Percentiles rank a stretch among this genome's conserved stretches.
These are phyloP conservation scores for Aspergillus terreus DNA, from an alignment of 2,329 filamentous ascomycete genomes.

Conservation along the genomic window DNA sequence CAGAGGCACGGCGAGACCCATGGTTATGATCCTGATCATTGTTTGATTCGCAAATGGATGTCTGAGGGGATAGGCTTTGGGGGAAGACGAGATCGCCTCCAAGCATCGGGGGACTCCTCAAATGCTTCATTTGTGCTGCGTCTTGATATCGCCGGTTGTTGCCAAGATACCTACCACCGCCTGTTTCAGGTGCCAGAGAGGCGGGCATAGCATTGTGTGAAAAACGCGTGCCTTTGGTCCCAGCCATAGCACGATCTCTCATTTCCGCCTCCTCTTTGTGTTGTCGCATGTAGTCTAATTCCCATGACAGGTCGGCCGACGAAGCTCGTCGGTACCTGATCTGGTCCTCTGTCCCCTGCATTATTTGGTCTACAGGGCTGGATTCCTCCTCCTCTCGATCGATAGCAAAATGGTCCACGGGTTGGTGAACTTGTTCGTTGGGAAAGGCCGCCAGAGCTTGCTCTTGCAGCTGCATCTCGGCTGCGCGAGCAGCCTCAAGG, in stretches of 20 bases:
- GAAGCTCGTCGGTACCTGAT: constrained; percentile 39
- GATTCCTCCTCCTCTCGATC: constrained; percentile 36
- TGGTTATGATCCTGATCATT: constrained; percentile 55
- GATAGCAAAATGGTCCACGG: constrained; percentile 46
- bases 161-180: too few relatives aligned
- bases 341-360: neutral
- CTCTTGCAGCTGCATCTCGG: constrained; percentile 75
- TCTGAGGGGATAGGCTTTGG: constrained; percentile 75
- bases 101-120: constrained; percentile 76
- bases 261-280: constrained; percentile 65
- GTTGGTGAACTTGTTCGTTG: constrained; percentile 45
- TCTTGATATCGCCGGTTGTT: constrained; percentile 13
- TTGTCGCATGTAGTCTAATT: constrained; percentile 74
- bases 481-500: constrained; percentile 74
- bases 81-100: constrained; percentile 78
- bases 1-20: constrained; percentile 51
- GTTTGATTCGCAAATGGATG: constrained; percentile 77
- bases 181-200: constrained; percentile 1
- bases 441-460: constrained; percentile 48
- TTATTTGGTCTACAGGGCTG: constrained; percentile 25
- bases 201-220: constrained; percentile 23
- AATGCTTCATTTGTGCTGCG: constrained; percentile 56
- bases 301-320: constrained; percentile 58
- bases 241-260: constrained; percentile 32
- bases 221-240: constrained; percentile 27